A percentile compares a stretch with the other conserved stretches of the same genome.
These are phyloP conservation scores for Umbelopsis ramanniana DNA, from an alignment of 192 early-diverging fungal genomes.

Conservation along the genomic window DNA sequence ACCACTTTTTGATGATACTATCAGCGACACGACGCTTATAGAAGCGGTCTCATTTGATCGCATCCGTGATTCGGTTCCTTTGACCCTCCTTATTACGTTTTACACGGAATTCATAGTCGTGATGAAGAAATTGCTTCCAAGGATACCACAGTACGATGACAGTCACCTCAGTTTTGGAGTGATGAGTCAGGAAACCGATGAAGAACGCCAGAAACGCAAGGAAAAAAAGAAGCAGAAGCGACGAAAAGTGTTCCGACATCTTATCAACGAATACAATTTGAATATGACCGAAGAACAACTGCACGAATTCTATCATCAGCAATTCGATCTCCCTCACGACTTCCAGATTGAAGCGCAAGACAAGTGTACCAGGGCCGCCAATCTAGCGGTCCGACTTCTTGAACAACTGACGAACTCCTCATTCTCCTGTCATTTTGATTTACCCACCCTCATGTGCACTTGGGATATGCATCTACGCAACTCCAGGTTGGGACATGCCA, in stretches of 20 bases:
- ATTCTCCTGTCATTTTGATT: conserved; percentile 6
- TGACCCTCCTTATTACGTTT: neutral
- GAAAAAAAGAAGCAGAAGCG: neutral
- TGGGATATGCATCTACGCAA: conserved; percentile 19
- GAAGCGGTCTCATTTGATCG: neutral
- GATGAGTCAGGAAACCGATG: neutral
- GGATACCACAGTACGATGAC: neutral
- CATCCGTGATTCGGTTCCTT: neutral
- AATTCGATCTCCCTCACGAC: neutral
- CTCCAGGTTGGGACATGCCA: conserved; percentile 2
- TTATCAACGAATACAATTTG: neutral
- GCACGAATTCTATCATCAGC: neutral
- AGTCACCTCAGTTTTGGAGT: neutral
- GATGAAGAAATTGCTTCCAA: conserved; percentile 3
- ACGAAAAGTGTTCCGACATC: neutral
- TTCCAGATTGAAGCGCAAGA: conserved; percentile 10
- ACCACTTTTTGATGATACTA: conserved; percentile 22
- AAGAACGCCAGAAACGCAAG: neutral
- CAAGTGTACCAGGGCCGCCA: neutral
- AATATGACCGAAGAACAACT: neutral
- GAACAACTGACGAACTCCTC: conserved; percentile 12
- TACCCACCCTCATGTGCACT: neutral
- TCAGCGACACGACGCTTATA: conserved; percentile 6
- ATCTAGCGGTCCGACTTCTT: neutral
- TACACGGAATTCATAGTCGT: conserved; percentile 26